A percentile compares a stretch with the other conserved stretches of the same genome.
These are phyloP conservation scores for Tolypocladium cylindrosporum DNA, from an alignment of 2,329 filamentous ascomycete genomes.

Conservation along the genomic window DNA sequence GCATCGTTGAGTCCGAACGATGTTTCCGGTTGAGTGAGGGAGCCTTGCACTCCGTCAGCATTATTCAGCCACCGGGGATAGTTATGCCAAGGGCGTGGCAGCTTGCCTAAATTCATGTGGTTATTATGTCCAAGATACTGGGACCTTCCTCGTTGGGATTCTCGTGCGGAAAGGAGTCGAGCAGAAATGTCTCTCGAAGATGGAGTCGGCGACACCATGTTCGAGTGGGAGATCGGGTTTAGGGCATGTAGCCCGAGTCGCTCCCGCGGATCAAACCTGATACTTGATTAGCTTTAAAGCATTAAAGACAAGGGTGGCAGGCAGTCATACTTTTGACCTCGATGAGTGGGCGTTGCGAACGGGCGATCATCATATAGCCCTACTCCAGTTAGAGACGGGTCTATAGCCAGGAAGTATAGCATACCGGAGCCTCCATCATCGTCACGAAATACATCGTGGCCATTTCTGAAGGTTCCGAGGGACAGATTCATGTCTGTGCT, in stretches of 20 bases:
- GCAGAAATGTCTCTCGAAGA: constrained; percentile 16
- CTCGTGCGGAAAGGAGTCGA: constrained; percentile 14
- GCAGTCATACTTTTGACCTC: constrained; percentile 14
- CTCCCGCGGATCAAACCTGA: constrained; percentile 21
- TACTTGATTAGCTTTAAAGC: constrained; percentile 3
- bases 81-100: not conserved
- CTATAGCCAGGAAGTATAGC: not conserved
- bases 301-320: too few species aligned
- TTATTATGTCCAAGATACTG: constrained; percentile 7
- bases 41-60: constrained; percentile 11
- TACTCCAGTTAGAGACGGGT: constrained; percentile 10
- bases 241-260: constrained; percentile 25
- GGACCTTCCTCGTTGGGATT: constrained; percentile 9
- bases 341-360: constrained; percentile 10
- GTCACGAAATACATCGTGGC: constrained; percentile 21
- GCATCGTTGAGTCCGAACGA: constrained; percentile 18
- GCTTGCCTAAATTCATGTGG: constrained; percentile 6
- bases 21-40: constrained; percentile 16
- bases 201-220: constrained; percentile 25
- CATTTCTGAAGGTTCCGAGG: constrained; percentile 10
- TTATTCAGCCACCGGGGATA: too few species aligned
- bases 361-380: constrained; percentile 13
- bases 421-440: constrained; percentile 15
- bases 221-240: constrained; percentile 26
- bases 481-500: constrained; percentile 8